Conservation (phyloP, 2,329 filamentous ascomycete species). For the Onygenales sp. region DNA sequence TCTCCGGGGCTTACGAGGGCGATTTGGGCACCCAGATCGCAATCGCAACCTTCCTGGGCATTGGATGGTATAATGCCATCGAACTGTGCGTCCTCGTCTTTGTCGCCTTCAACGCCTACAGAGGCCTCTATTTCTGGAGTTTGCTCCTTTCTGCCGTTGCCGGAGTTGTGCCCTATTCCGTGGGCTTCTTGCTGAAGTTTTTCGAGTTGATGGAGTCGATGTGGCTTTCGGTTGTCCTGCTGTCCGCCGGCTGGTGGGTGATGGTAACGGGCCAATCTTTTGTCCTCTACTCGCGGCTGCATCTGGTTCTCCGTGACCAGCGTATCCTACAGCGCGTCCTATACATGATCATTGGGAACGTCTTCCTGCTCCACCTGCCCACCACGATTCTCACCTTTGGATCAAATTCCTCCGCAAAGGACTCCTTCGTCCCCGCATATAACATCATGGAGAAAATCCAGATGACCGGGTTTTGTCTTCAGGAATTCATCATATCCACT, state of each 20-base stretch:
- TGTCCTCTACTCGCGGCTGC: constrained; percentile 32
- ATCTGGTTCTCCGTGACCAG: constrained; percentile 25
- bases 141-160: constrained; percentile 34
- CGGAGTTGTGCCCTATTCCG: constrained; percentile 36
- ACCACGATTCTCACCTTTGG: constrained; percentile 27
- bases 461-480: constrained; percentile 40
- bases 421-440: constrained; percentile 21
- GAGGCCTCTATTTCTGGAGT: constrained; percentile 43
- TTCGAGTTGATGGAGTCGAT: constrained; percentile 34
- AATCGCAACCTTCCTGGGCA: constrained; percentile 37
- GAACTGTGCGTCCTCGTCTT: constrained; percentile 41
- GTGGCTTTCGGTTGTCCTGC: constrained; percentile 25
- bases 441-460: constrained; percentile 38
- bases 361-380: constrained; percentile 26
- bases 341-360: constrained; percentile 28
- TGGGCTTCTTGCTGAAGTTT: constrained; percentile 41
- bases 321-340: constrained; percentile 22
- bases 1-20: constrained; percentile 28
- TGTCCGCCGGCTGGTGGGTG: constrained; percentile 27
- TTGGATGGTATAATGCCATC: constrained; percentile 42
- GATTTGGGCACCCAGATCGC: constrained; percentile 29
- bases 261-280: constrained; percentile 31
- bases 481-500: constrained; percentile 39
- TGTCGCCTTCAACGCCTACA: constrained; percentile 37
- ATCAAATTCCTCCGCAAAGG: constrained; percentile 14